Percentiles rank a stretch among this genome's conserved stretches.
These are phyloP conservation scores for Calonectria hongkongensis DNA, from an alignment of 2,329 filamentous ascomycete species.

Conservation along the genomic window DNA sequence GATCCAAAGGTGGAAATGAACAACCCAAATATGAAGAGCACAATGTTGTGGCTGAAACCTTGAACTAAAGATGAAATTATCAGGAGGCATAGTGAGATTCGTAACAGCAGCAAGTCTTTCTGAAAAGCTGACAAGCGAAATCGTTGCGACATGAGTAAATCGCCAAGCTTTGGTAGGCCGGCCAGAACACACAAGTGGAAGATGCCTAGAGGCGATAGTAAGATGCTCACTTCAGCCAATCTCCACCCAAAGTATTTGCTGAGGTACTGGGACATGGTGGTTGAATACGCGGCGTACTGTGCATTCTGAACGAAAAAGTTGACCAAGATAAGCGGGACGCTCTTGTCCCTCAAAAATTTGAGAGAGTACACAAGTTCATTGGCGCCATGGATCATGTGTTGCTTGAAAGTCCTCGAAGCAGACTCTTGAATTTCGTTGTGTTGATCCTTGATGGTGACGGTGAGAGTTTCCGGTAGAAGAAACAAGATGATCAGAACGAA, in stretches of 20 bases:
- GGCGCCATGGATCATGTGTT: constrained; percentile 57
- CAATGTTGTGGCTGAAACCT: constrained; percentile 57
- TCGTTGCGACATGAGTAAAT: constrained; percentile 57
- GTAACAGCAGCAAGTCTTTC: constrained; percentile 62
- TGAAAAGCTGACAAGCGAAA: constrained; percentile 59
- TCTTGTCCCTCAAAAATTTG: constrained; percentile 59
- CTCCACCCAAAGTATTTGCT: constrained; percentile 67
- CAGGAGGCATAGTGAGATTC: constrained; percentile 58
- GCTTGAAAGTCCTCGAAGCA: constrained; percentile 49
- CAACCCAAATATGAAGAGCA: constrained; percentile 61
- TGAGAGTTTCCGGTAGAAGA: constrained; percentile 65
- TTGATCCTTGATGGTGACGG: constrained; percentile 49
- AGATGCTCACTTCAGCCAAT: constrained; percentile 63
- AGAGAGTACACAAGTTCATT: constrained; percentile 59
- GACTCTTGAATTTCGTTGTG: constrained; percentile 35
- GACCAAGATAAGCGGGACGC: constrained; percentile 61
- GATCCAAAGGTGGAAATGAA: constrained; percentile 62
- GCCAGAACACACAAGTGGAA: constrained; percentile 62
- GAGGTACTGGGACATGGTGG: constrained; percentile 64
- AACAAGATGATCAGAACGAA: constrained; percentile 57
- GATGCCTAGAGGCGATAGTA: constrained; percentile 64
- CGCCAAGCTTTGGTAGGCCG: constrained; percentile 60
- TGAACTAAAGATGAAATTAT: constrained; percentile 59
- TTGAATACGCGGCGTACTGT: constrained; percentile 59
- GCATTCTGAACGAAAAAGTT: constrained; percentile 63